phyloP scores from a whole-genome alignment of 2,329 filamentous ascomycete genomes.

The Tolypocladium nubicola region DNA sequence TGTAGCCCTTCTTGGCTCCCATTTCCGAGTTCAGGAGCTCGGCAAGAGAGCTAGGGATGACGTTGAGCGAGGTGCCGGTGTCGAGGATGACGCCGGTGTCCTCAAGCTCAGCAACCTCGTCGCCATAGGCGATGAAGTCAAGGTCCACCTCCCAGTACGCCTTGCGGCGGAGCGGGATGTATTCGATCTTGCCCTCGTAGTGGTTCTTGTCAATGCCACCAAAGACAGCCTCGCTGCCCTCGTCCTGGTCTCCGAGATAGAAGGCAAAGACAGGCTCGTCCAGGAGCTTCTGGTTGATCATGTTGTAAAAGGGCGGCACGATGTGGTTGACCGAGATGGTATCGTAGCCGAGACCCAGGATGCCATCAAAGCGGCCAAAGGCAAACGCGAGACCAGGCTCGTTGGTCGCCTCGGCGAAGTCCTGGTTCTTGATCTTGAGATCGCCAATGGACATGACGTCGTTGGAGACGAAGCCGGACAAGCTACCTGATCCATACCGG shows the following conservation, averaged over 20 bases:
- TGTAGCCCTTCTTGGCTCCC: conserved; percentile 94
- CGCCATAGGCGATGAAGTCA: conserved; percentile 80
- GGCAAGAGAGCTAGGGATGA: conserved; percentile 80
- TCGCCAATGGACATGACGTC: conserved; percentile 84
- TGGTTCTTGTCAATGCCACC: conserved; percentile 78
- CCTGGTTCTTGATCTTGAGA: conserved; percentile 75
- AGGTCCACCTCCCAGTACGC: conserved; percentile 99
- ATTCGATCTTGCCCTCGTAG: conserved; percentile 76
- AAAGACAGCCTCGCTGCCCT: conserved; percentile 79
- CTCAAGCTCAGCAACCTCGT: conserved; percentile 78
- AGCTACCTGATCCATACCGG: conserved; percentile 85
- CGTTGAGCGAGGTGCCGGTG: conserved; percentile 95
- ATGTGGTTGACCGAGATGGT: conserved; percentile 96
- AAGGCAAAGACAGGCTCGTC: conserved; percentile 94
- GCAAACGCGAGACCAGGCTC: conserved; percentile 97
- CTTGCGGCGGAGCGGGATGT: conserved; percentile 93
- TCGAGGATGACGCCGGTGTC: conserved; percentile 94
- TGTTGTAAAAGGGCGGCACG: conserved; percentile 90
- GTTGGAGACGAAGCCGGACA: conserved; percentile 88
- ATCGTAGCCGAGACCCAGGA: conserved; percentile 88
- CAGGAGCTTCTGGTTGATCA: conserved; percentile 80
- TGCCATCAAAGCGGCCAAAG: conserved; percentile 95
- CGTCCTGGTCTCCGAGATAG: conserved; percentile 70
- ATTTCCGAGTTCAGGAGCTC: conserved; percentile 98
- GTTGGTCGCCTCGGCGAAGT: conserved; percentile 91